Conservation (phyloP, 306 rosid genomes). For the Quercus parvula region DNA sequence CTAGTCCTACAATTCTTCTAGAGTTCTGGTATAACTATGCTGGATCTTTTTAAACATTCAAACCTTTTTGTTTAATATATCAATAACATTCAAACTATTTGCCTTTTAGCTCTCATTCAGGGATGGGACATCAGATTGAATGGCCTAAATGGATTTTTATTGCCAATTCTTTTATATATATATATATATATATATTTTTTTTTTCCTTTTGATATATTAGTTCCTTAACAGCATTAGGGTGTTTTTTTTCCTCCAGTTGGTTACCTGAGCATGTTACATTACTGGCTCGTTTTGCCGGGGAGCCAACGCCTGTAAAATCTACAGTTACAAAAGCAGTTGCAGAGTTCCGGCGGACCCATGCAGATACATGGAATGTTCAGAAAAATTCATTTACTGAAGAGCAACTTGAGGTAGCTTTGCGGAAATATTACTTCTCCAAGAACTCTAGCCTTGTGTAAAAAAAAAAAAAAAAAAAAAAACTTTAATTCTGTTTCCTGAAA, state of each 20-base stretch:
- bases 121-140: background rate
- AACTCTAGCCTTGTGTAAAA: background rate
- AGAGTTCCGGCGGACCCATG: conserved; percentile 96
- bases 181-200: background rate
- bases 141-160: background rate
- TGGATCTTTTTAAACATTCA: too few relatives aligned
- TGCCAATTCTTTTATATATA: background rate
- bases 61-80: too few relatives aligned
- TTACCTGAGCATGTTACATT: conserved; percentile 87
- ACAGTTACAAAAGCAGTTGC: conserved; percentile 98
- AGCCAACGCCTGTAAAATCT: conserved; percentile 88
- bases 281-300: conserved; percentile 89
- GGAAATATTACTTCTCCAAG: conserved; percentile 7
- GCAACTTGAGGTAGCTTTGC: conserved; percentile 79
- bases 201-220: background rate
- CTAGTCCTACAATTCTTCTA: too few relatives aligned
- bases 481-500: conserved; percentile 2
- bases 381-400: conserved; percentile 87
- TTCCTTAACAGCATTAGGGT: conserved; percentile 14
- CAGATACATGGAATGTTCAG: conserved; percentile 97
- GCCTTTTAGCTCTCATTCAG: background rate
- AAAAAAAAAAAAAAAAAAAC: background rate
- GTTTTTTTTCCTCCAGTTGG: conserved; percentile 58
- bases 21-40: too few relatives aligned
- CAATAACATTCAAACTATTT: too few relatives aligned